Conservation (phyloP, 2,329 filamentous ascomycete species). For the Diaporthe sp. region DNA sequence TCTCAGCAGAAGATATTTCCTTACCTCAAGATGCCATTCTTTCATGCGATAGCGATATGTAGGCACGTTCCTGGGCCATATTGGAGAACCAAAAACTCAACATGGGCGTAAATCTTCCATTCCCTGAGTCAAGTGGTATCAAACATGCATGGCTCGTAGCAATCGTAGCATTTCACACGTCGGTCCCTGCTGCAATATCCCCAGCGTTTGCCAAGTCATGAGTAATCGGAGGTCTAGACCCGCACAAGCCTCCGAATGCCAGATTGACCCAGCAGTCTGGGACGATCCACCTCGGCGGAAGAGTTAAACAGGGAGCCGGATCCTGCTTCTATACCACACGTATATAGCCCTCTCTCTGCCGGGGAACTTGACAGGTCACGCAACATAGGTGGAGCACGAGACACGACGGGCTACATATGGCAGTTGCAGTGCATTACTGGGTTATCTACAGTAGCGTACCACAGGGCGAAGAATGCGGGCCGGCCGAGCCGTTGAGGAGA, state of each 20-base stretch:
- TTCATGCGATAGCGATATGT: no score
- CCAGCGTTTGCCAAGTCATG: background rate
- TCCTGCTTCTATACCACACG: no score
- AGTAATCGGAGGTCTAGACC: background rate
- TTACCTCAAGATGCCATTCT: no score
- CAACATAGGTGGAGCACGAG: background rate
- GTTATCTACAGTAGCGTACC: background rate
- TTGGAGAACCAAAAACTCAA: no score
- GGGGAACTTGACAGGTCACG: background rate
- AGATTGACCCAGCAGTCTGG: constrained; percentile 20
- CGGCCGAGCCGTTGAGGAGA: constrained; percentile 16
- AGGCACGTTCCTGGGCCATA: no score
- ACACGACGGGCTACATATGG: background rate
- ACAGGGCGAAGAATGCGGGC: background rate
- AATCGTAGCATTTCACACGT: no score
- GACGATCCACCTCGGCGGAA: constrained; percentile 14
- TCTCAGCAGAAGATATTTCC: no score
- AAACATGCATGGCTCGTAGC: no score
- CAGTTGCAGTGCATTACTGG: no score
- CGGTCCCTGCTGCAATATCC: background rate
- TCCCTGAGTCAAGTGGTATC: no score
- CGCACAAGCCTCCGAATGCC: constrained; percentile 4
- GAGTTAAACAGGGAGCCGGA: background rate
- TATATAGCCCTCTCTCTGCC: background rate
- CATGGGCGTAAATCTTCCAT: no score